A percentile compares a stretch with the other conserved stretches of the same genome.
Conservation (phyloP, 192 early-diverging fungal species). For the Rhizoclosmatium globosum region DNA sequence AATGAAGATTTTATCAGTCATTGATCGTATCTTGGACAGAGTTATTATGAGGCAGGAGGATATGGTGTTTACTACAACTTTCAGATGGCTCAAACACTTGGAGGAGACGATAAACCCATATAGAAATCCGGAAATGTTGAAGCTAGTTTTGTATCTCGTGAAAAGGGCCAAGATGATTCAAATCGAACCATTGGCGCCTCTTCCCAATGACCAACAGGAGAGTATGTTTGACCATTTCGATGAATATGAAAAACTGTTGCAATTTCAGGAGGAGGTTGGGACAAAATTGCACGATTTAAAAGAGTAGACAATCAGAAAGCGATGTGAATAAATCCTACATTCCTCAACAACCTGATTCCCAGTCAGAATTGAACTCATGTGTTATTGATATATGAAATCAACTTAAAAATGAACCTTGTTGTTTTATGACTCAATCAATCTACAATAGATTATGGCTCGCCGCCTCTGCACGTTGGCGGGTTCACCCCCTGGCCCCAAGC, state of each 20-base stretch:
- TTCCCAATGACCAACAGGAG: slow-evolving; percentile 23
- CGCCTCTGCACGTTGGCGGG: neutral
- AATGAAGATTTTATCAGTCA: slow-evolving; percentile 41
- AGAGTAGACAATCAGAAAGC: too few species aligned
- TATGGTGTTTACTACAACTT: slow-evolving; percentile 30
- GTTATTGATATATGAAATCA: too few species aligned
- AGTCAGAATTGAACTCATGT: too few species aligned
- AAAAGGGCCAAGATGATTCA: slow-evolving; percentile 39
- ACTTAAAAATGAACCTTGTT: too few species aligned
- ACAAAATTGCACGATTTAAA: neutral
- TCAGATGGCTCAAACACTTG: slow-evolving; percentile 46
- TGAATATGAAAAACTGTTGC: slow-evolving; percentile 1
- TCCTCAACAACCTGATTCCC: neutral
- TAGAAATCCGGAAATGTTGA: slow-evolving; percentile 30
- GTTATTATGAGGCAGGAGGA: slow-evolving; percentile 46
- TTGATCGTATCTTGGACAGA: slow-evolving; percentile 45
- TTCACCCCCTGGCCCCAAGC: too few species aligned
- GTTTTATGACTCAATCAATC: neutral
- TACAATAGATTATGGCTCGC: neutral
- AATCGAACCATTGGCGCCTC: slow-evolving; percentile 33
- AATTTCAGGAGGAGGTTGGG: slow-evolving; percentile 21
- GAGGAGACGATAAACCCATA: slow-evolving; percentile 44
- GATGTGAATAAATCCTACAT: neutral
- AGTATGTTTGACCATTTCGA: slow-evolving; percentile 24
- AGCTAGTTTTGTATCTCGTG: slow-evolving; percentile 34